These are phyloP conservation scores for Neodidymelliopsis sp. DNA, from an alignment of 2,329 filamentous ascomycete genomes.

Conservation along the genomic window DNA sequence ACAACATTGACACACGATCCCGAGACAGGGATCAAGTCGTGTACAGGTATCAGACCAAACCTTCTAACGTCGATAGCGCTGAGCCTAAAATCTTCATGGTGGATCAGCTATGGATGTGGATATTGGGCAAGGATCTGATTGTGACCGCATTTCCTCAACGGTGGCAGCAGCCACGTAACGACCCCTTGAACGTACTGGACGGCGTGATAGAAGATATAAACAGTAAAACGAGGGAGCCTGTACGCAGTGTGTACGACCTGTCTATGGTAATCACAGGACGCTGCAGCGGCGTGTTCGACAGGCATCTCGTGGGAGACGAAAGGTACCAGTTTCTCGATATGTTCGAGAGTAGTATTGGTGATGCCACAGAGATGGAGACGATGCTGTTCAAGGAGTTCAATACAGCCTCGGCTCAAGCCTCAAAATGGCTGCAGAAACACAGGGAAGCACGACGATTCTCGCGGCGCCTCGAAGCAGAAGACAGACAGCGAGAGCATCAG, in stretches of 20 bases:
- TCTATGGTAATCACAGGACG: slow-evolving; percentile 67
- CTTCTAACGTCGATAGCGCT: slow-evolving; percentile 39
- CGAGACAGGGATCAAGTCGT: slow-evolving; percentile 71
- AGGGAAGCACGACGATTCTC: slow-evolving; percentile 52
- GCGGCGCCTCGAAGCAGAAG: slow-evolving; percentile 45
- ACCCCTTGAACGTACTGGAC: slow-evolving; percentile 69
- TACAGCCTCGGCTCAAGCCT: slow-evolving; percentile 63
- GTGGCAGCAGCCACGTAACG: slow-evolving; percentile 67
- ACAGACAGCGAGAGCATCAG: slow-evolving; percentile 41
- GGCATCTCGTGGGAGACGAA: slow-evolving; percentile 64
- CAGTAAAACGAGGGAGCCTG: slow-evolving; percentile 66
- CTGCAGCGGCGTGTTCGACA: slow-evolving; percentile 68
- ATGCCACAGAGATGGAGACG: slow-evolving; percentile 58
- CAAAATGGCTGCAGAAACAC: slow-evolving; percentile 61
- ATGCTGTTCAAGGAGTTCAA: slow-evolving; percentile 69
- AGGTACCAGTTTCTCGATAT: slow-evolving; percentile 72
- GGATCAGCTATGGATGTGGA: slow-evolving; percentile 73
- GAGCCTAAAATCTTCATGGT: slow-evolving; percentile 72
- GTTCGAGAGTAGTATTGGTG: slow-evolving; percentile 70
- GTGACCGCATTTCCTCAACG: slow-evolving; percentile 66
- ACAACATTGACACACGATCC: slow-evolving; percentile 66
- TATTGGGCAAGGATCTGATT: slow-evolving; percentile 65
- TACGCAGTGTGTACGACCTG: slow-evolving; percentile 68
- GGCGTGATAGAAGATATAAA: slow-evolving; percentile 71
- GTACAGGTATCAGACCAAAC: slow-evolving; percentile 63